A percentile compares a stretch with the other conserved stretches of the same genome.
These are phyloP conservation scores for Theobroma cacao DNA, from an alignment of 345 rosid genomes.

Conservation along the genomic window DNA sequence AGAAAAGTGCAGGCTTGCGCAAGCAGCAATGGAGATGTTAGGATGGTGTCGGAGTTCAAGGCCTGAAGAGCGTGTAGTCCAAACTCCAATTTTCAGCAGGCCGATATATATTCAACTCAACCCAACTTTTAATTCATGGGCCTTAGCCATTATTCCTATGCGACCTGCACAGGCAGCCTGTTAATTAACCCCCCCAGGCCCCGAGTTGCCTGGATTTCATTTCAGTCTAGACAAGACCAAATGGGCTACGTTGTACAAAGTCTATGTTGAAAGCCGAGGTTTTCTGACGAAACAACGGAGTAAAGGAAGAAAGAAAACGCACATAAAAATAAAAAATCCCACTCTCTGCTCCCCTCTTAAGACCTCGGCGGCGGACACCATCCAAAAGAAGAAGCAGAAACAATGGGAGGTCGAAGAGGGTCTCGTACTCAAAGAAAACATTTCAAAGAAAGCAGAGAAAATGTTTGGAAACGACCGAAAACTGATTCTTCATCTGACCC, in stretches of 20 bases:
- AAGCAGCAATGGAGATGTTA: not conserved
- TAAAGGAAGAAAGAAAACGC: too few species aligned
- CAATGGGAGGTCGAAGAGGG: constrained; percentile 54
- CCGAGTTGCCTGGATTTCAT: too few species aligned
- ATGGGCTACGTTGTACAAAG: not conserved
- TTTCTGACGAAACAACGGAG: not conserved
- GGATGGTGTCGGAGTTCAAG: not conserved
- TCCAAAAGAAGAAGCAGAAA: not conserved
- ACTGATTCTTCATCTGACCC: constrained; percentile 44
- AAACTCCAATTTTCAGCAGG: not conserved
- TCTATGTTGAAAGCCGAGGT: not conserved
- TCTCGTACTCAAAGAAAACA: constrained; percentile 66
- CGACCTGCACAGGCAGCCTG: not conserved
- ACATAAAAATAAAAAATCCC: not conserved
- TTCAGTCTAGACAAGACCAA: not conserved
- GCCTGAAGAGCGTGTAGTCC: not conserved
- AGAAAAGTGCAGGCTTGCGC: too few species aligned
- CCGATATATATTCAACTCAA: not conserved
- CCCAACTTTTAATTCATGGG: not conserved
- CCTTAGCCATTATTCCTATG: too few species aligned
- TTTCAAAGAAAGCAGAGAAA: constrained; percentile 65
- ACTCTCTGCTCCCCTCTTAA: not conserved
- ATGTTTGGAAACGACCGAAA: constrained; percentile 58
- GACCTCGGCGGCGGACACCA: constrained; percentile 12
- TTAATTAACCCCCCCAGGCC: too few species aligned